Evolutionary conservation across 768 basidiomycete genomes (phyloP).

Genomic region (Macrolepiota dolichaula): DNA sequence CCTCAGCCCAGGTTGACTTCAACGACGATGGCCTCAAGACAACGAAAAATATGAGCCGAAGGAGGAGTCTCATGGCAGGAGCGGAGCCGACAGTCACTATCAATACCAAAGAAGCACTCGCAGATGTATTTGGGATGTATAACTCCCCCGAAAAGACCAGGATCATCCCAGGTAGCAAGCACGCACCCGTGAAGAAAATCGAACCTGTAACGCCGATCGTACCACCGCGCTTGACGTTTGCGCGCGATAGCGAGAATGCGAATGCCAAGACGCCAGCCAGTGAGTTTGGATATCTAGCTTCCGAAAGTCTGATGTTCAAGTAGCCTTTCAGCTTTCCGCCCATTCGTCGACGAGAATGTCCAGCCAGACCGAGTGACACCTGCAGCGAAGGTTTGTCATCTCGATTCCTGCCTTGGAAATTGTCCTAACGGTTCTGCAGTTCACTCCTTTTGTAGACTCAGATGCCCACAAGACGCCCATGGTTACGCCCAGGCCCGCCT

Average conservation of each 20-base stretch:
- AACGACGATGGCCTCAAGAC: constrained; percentile 54
- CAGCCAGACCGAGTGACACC: constrained; percentile 40
- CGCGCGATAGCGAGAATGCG: constrained; percentile 38
- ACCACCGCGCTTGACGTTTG: constrained; percentile 28
- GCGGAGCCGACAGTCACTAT: constrained; percentile 89
- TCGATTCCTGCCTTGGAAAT: background rate
- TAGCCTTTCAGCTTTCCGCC: constrained; percentile 49
- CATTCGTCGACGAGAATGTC: constrained; percentile 65
- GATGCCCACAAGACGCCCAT: constrained; percentile 44
- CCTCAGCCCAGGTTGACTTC: constrained; percentile 49
- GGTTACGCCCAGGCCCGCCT: constrained; percentile 35
- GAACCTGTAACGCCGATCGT: constrained; percentile 52
- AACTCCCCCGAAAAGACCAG: constrained; percentile 83
- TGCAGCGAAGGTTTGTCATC: constrained; percentile 36
- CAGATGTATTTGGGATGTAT: constrained; percentile 94
- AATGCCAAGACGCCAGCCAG: constrained; percentile 36
- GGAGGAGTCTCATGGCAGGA: constrained; percentile 38
- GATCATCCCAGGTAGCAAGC: constrained; percentile 63
- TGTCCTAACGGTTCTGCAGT: constrained; percentile 33
- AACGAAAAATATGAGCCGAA: constrained; percentile 40
- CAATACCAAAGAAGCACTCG: constrained; percentile 93
- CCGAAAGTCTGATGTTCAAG: constrained; percentile 14
- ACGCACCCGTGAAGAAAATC: constrained; percentile 67
- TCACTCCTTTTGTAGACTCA: constrained; percentile 62
- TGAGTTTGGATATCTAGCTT: constrained; percentile 15